These are phyloP conservation scores for Aeminium ludgeri DNA, from an alignment of 495 filamentous ascomycete species.

Conservation along the genomic window DNA sequence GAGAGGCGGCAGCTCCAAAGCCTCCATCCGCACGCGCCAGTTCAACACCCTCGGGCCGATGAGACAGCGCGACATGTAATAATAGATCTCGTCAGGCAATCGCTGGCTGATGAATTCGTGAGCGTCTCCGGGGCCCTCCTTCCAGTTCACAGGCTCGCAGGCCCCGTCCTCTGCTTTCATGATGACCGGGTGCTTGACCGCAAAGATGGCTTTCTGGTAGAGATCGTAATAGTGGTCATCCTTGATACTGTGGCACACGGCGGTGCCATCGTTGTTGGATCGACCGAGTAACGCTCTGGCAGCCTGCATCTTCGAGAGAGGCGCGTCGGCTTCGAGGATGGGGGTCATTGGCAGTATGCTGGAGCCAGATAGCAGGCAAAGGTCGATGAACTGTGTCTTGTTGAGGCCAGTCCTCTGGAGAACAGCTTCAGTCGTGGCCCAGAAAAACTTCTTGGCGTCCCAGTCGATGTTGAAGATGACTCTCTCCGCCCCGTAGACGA, in stretches of 20 bases:
- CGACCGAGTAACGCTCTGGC: slow-evolving; percentile 50
- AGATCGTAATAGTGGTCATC: slow-evolving; percentile 69
- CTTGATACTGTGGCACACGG: slow-evolving; percentile 47
- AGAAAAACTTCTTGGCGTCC: slow-evolving; percentile 40
- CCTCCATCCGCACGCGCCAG: slow-evolving; percentile 60
- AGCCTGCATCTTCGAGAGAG: slow-evolving; percentile 41
- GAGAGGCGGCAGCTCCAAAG: slow-evolving; percentile 57
- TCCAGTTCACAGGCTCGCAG: slow-evolving; percentile 51
- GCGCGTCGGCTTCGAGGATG: slow-evolving; percentile 42
- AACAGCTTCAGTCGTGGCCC: slow-evolving; percentile 53
- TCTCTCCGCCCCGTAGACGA: slow-evolving; percentile 74
- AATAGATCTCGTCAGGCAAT: slow-evolving; percentile 79
- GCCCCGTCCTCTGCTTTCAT: slow-evolving; percentile 52
- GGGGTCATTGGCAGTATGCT: slow-evolving; percentile 60
- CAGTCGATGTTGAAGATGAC: slow-evolving; percentile 60
- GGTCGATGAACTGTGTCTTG: slow-evolving; percentile 63
- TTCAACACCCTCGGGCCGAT: slow-evolving; percentile 65
- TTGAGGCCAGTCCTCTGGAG: slow-evolving; percentile 53
- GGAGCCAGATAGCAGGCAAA: slow-evolving; percentile 67
- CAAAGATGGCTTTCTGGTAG: slow-evolving; percentile 67
- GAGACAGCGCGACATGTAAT: slow-evolving; percentile 72
- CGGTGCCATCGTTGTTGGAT: slow-evolving; percentile 42
- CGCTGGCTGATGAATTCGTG: slow-evolving; percentile 80
- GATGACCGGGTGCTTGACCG: slow-evolving; percentile 71
- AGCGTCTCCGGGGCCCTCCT: slow-evolving; percentile 56